These are phyloP conservation scores for Scedosporium apiospermum DNA, from an alignment of 2,329 filamentous ascomycete genomes.

Conservation along the genomic window DNA sequence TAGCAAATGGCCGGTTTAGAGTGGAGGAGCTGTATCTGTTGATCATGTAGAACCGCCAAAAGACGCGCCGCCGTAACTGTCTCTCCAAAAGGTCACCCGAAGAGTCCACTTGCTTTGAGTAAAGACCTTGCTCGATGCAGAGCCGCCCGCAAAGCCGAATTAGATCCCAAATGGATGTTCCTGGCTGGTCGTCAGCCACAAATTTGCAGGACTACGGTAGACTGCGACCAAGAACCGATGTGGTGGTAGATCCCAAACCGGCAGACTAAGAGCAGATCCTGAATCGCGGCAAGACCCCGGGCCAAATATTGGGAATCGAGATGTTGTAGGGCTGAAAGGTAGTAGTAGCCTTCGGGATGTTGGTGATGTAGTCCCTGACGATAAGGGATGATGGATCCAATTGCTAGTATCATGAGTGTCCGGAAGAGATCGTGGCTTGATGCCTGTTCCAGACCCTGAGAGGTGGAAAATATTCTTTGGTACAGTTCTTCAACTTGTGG, in stretches of 20 bases:
- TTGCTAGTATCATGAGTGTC: conserved; percentile 26
- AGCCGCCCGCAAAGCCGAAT: conserved; percentile 27
- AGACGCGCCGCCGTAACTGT: conserved; percentile 28
- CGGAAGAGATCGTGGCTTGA: conserved; percentile 22
- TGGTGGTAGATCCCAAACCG: conserved; percentile 33
- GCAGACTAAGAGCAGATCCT: conserved; percentile 28
- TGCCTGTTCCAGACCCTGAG: not conserved
- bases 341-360: conserved; percentile 31
- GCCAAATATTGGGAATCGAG: conserved; percentile 20
- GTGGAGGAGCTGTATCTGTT: conserved; percentile 33
- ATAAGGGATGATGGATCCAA: conserved; percentile 23
- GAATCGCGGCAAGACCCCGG: conserved; percentile 22
- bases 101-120: conserved; percentile 11
- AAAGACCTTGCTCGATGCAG: conserved; percentile 27
- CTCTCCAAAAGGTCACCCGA: conserved; percentile 17
- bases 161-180: conserved; percentile 29
- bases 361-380: conserved; percentile 18
- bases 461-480: conserved; percentile 11
- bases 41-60: conserved; percentile 35
- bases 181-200: too few species aligned
- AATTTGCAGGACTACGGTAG: not conserved
- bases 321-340: conserved; percentile 23
- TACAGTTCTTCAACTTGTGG: conserved; percentile 14
- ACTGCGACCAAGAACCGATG: conserved; percentile 17
- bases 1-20: conserved; percentile 29